Evolutionary conservation across 2,329 filamentous ascomycete genomes (phyloP).

Genomic region (Moelleriella libera): DNA sequence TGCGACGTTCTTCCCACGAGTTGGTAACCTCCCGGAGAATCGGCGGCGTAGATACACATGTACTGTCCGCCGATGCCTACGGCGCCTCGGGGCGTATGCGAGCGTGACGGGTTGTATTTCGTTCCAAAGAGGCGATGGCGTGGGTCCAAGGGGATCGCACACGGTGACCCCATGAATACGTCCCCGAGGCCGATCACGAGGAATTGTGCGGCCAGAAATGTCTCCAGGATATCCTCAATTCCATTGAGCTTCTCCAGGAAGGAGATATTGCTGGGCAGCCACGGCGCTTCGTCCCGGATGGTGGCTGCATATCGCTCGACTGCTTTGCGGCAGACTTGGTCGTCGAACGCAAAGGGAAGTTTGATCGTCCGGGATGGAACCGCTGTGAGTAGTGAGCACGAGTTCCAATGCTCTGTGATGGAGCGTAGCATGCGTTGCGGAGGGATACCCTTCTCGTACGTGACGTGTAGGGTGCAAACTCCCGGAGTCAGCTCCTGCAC

Average conservation of each 20-base stretch:
- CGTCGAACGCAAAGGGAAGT: constrained; percentile 24
- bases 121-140: constrained; percentile 20
- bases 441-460: constrained; percentile 7
- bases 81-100: constrained; percentile 19
- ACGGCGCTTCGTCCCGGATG: constrained; percentile 44
- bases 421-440: no score
- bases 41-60: constrained; percentile 23
- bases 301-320: constrained; percentile 47
- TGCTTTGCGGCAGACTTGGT: constrained; percentile 28
- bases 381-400: constrained; percentile 8
- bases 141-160: constrained; percentile 19
- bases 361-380: constrained; percentile 16
- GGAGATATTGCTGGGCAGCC: constrained; percentile 46
- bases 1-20: constrained; percentile 19
- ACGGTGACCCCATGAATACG: constrained; percentile 24
- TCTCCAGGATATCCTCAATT: constrained; percentile 11
- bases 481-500: constrained; percentile 19
- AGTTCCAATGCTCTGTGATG: not conserved
- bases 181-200: constrained; percentile 23
- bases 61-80: constrained; percentile 22
- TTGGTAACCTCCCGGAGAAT: constrained; percentile 23
- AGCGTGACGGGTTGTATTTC: constrained; percentile 23
- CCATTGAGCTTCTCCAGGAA: constrained; percentile 28
- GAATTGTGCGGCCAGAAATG: constrained; percentile 14
- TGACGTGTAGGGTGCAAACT: constrained; percentile 18